Percentiles rank a stretch among this genome's conserved stretches.
Conservation (phyloP, 164 flowering plant genomes). For the Aristolochia fimbriata region DNA sequence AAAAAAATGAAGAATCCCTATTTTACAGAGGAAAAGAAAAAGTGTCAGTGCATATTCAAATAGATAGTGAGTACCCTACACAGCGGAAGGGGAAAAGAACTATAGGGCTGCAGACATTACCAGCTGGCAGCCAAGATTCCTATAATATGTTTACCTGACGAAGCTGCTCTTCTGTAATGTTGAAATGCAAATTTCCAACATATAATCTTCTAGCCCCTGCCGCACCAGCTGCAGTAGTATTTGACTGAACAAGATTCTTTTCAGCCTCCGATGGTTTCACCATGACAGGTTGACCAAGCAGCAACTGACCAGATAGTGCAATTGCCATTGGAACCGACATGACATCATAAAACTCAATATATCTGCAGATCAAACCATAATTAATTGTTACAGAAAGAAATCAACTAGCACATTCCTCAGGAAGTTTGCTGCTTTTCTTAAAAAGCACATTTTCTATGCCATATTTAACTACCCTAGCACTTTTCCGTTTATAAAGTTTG, state of each 20-base stretch:
- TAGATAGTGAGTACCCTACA: background rate
- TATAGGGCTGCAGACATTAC: background rate
- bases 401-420: too few relatives aligned
- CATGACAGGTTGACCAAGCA: conserved; percentile 89
- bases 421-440: too few relatives aligned
- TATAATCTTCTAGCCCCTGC: conserved; percentile 76
- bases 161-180: conserved; percentile 83
- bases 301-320: conserved; percentile 85
- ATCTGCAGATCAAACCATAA: conserved; percentile 23
- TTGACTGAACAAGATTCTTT: conserved; percentile 90
- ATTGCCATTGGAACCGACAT: conserved; percentile 98
- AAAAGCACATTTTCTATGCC: too few relatives aligned
- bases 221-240: conserved; percentile 47
- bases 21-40: too few relatives aligned
- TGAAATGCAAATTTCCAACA: conserved; percentile 90
- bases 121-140: background rate
- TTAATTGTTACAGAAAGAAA: too few relatives aligned
- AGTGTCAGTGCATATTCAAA: too few relatives aligned
- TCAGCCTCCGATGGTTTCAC: conserved; percentile 91
- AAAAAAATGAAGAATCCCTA: background rate
- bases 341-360: conserved; percentile 79
- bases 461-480: too few relatives aligned
- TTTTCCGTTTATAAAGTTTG: too few relatives aligned
- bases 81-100: background rate
- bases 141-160: conserved; percentile 42